A percentile compares a stretch with the other conserved stretches of the same genome.
phyloP scores from a whole-genome alignment of 495 filamentous ascomycete species.

The Penicillium nucicola region DNA sequence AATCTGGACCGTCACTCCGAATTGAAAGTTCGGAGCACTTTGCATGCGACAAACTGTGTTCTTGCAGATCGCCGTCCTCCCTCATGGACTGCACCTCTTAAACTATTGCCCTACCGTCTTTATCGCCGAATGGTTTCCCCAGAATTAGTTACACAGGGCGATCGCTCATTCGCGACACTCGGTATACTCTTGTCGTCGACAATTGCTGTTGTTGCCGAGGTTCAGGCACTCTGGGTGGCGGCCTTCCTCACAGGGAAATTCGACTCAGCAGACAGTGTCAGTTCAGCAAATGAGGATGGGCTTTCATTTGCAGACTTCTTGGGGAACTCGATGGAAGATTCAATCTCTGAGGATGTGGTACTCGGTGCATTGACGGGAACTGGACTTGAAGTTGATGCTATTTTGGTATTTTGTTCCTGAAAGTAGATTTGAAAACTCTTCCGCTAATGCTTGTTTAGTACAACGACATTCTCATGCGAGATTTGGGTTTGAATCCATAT shows the following conservation, averaged over 20 bases:
- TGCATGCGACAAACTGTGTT: slow-evolving; percentile 6
- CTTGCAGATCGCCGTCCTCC: slow-evolving; percentile 4
- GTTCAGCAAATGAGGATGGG: background rate
- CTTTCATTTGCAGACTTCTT: slow-evolving; percentile 9
- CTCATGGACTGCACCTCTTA: slow-evolving; percentile 18
- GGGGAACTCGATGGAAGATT: slow-evolving; percentile 6
- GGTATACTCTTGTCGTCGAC: slow-evolving; percentile 56
- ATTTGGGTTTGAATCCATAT: slow-evolving; percentile 29
- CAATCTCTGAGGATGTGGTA: slow-evolving; percentile 28
- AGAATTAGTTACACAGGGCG: slow-evolving; percentile 44
- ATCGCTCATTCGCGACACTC: slow-evolving; percentile 59
- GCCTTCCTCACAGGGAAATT: slow-evolving; percentile 47
- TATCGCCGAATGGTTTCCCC: slow-evolving; percentile 60
- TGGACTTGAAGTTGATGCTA: slow-evolving; percentile 26
- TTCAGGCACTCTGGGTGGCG: slow-evolving; percentile 66
- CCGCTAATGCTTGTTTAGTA: slow-evolving; percentile 14
- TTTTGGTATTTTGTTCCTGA: slow-evolving; percentile 17
- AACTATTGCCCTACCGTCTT: slow-evolving; percentile 33
- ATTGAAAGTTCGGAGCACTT: slow-evolving; percentile 3
- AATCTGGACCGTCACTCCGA: slow-evolving; percentile 12
- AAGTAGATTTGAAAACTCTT: background rate
- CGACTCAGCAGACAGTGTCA: slow-evolving; percentile 1
- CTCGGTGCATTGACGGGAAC: slow-evolving; percentile 23
- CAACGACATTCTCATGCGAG: slow-evolving; percentile 29
- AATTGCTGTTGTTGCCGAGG: slow-evolving; percentile 55